A percentile compares a stretch with the other conserved stretches of the same genome.
phyloP scores from a whole-genome alignment of 345 rosid species.

The Euphorbia peplus region DNA sequence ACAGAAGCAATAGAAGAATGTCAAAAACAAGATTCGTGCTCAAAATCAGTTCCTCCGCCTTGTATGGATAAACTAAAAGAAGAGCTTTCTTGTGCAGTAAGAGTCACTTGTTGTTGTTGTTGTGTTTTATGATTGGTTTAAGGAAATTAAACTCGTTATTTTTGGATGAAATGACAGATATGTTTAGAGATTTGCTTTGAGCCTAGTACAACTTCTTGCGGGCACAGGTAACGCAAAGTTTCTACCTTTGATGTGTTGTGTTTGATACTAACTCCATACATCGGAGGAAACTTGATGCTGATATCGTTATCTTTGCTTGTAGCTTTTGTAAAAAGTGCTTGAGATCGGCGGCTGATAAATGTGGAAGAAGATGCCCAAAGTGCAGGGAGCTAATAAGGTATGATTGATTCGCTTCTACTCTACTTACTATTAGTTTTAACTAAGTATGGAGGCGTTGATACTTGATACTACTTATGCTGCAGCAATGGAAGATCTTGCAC shows the following conservation, averaged over 20 bases:
- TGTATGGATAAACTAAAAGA: slow-evolving; percentile 82
- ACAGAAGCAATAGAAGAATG: slow-evolving; percentile 23
- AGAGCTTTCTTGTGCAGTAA: slow-evolving; percentile 93
- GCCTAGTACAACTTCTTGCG: slow-evolving; percentile 92
- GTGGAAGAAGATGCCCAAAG: slow-evolving; percentile 91
- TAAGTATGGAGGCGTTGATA: no score
- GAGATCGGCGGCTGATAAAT: slow-evolving; percentile 76
- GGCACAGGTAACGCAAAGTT: slow-evolving; percentile 62
- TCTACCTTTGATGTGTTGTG: neutral
- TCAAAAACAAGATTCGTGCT: slow-evolving; percentile 25
- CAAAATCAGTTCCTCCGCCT: slow-evolving; percentile 37
- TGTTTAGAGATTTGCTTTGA: slow-evolving; percentile 94
- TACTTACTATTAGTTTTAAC: no score
- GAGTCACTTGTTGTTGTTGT: slow-evolving; percentile 19
- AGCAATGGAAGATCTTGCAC: slow-evolving; percentile 88
- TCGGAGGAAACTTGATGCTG: neutral
- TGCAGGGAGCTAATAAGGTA: slow-evolving; percentile 93
- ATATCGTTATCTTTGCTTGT: slow-evolving; percentile 19
- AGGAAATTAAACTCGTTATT: neutral
- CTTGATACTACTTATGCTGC: slow-evolving; percentile 36
- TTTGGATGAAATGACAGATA: slow-evolving; percentile 43
- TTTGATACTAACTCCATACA: neutral
- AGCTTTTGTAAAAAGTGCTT: slow-evolving; percentile 92
- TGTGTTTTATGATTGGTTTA: slow-evolving; percentile 4
- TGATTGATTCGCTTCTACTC: slow-evolving; percentile 27